Conservation (phyloP, 2,329 filamentous ascomycete genomes). For the Metarhizium brunneum region DNA sequence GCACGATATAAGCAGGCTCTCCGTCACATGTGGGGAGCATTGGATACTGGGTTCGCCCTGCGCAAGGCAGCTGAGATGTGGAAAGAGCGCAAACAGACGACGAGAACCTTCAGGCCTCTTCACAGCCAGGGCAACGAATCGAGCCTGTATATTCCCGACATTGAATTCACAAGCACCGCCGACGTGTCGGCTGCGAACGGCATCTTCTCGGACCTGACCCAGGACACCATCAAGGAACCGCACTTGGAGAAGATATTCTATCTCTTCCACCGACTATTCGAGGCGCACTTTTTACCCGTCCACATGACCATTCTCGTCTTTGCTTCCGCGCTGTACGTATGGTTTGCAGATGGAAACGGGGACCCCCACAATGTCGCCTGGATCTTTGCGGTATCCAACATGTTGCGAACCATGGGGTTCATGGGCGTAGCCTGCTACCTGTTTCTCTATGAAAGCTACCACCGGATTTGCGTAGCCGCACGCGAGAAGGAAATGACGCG, state of each 20-base stretch:
- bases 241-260: constrained; percentile 48
- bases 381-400: constrained; percentile 51
- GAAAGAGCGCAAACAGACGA: constrained; percentile 47
- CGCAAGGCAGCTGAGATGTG: constrained; percentile 48
- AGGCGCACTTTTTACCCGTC: constrained; percentile 62
- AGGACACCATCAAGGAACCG: constrained; percentile 39
- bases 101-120: constrained; percentile 44
- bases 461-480: constrained; percentile 48
- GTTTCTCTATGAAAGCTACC: constrained; percentile 59
- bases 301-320: constrained; percentile 58
- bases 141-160: constrained; percentile 39
- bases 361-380: constrained; percentile 46
- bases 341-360: constrained; percentile 39
- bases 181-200: constrained; percentile 37
- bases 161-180: constrained; percentile 27
- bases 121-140: constrained; percentile 37
- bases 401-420: constrained; percentile 52
- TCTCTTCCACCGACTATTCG: constrained; percentile 59
- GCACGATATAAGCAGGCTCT: constrained; percentile 65
- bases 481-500: constrained; percentile 59
- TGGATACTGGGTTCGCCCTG: constrained; percentile 59
- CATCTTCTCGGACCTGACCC: constrained; percentile 45
- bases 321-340: constrained; percentile 50
- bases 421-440: constrained; percentile 55
- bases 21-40: constrained; percentile 67